phyloP scores from a whole-genome alignment of 495 filamentous ascomycete genomes.

The Copromyces sp. region DNA sequence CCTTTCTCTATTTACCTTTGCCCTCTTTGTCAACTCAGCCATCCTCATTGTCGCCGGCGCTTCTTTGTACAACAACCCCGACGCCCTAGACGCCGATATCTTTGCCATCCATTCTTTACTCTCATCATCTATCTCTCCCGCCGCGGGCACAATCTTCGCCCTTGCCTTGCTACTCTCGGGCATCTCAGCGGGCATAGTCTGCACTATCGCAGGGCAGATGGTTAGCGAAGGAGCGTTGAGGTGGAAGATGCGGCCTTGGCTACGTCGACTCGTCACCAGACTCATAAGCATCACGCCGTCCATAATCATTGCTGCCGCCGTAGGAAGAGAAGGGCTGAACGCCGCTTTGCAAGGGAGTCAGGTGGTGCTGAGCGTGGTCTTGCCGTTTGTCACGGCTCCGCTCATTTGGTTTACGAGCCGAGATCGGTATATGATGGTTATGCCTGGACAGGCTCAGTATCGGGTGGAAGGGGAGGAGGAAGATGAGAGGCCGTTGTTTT shows the following conservation, averaged over 20 bases:
- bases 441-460: conserved; percentile 24
- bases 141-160: conserved; percentile 64
- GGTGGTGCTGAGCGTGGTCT: conserved; percentile 67
- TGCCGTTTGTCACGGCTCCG: conserved; percentile 75
- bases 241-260: conserved; percentile 61
- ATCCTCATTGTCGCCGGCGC: conserved; percentile 86
- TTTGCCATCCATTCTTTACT: conserved; percentile 78
- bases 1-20: conserved; percentile 78
- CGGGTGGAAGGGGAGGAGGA: conserved; percentile 14
- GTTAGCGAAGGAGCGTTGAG: conserved; percentile 68
- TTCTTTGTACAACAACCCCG: conserved; percentile 52
- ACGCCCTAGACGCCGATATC: conserved; percentile 57
- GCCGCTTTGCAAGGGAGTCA: conserved; percentile 69
- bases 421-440: conserved; percentile 71
- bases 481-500: background rate
- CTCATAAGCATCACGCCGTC: conserved; percentile 68
- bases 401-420: conserved; percentile 81
- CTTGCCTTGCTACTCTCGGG: conserved; percentile 70
- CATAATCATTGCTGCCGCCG: conserved; percentile 73
- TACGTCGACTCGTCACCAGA: conserved; percentile 60
- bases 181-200: conserved; percentile 67
- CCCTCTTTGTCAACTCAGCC: conserved; percentile 85
- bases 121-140: conserved; percentile 55
- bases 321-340: conserved; percentile 60
- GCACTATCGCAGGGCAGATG: conserved; percentile 79